These are phyloP conservation scores for Podaxis pistillaris DNA, from an alignment of 768 basidiomycete genomes.

Conservation along the genomic window DNA sequence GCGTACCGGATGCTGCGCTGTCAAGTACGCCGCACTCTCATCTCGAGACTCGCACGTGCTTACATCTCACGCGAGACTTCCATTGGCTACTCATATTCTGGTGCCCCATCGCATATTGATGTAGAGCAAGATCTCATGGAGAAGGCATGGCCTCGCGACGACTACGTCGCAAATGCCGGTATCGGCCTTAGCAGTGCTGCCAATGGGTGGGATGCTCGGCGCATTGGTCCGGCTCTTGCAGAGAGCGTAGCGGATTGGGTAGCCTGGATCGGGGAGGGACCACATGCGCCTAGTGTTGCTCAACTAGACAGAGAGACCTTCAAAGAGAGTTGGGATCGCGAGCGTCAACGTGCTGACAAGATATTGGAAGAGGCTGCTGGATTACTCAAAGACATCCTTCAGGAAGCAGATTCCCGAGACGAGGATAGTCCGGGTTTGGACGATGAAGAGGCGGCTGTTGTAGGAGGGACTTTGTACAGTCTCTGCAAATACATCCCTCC, in stretches of 20 bases:
- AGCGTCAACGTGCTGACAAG: constrained; percentile 34
- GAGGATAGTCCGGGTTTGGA: constrained; percentile 51
- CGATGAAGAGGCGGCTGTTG: constrained; percentile 64
- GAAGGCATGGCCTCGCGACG: constrained; percentile 71
- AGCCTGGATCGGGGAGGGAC: constrained; percentile 24
- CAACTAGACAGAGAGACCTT: constrained; percentile 2
- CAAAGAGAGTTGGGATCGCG: constrained; percentile 28
- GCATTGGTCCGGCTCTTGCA: constrained; percentile 53
- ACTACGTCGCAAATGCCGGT: constrained; percentile 30
- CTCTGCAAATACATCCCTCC: constrained; percentile 57
- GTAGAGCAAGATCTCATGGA: constrained; percentile 67
- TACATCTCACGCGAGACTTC: constrained; percentile 58
- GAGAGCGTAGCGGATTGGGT: constrained; percentile 64
- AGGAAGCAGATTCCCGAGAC: constrained; percentile 67
- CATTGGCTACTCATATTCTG: constrained; percentile 54
- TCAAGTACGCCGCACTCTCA: constrained; percentile 60
- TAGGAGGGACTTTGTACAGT: constrained; percentile 60
- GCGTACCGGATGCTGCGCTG: constrained; percentile 62
- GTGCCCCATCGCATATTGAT: constrained; percentile 57
- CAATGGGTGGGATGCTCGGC: constrained; percentile 64
- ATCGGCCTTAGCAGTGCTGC: constrained; percentile 23
- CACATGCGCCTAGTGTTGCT: constrained; percentile 26
- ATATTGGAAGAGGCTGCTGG: constrained; percentile 71
- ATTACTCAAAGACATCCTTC: constrained; percentile 68
- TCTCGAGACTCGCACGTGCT: constrained; percentile 61